Evolutionary conservation across 768 basidiomycete species (phyloP).

Genomic region (Termitomyces sp.): DNA sequence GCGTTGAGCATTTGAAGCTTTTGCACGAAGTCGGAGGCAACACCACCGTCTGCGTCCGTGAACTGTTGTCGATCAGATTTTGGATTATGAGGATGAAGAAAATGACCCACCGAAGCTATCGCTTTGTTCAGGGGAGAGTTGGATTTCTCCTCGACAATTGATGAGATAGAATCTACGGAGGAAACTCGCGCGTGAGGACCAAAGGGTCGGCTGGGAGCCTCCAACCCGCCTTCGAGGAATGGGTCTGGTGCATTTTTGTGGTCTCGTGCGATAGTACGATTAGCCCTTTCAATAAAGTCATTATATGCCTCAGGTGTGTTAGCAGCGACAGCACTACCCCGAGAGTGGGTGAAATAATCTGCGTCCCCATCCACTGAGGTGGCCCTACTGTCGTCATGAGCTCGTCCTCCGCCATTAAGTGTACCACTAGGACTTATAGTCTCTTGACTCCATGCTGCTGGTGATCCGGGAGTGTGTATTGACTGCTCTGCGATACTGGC

Average conservation of each 20-base stretch:
- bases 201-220: constrained; percentile 67
- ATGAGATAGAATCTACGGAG: constrained; percentile 88
- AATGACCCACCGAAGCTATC: constrained; percentile 65
- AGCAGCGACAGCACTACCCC: constrained; percentile 22
- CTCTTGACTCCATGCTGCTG: constrained; percentile 61
- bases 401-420: constrained; percentile 22
- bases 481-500: constrained; percentile 47
- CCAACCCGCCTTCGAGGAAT: constrained; percentile 59
- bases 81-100: not conserved
- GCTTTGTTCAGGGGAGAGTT: constrained; percentile 93
- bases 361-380: constrained; percentile 47
- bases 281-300: constrained; percentile 83
- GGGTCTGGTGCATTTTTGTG: constrained; percentile 80
- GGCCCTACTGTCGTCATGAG: constrained; percentile 35
- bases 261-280: constrained; percentile 76
- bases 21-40: constrained; percentile 84
- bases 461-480: constrained; percentile 44
- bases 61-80: constrained; percentile 46
- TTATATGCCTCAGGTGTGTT: constrained; percentile 48
- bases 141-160: constrained; percentile 86
- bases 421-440: constrained; percentile 43
- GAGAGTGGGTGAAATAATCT: constrained; percentile 44
- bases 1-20: constrained; percentile 73
- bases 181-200: constrained; percentile 74
- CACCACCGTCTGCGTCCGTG: constrained; percentile 90